phyloP scores from a whole-genome alignment of 2,329 filamentous ascomycete species.

The Zymoseptoria passerinii region DNA sequence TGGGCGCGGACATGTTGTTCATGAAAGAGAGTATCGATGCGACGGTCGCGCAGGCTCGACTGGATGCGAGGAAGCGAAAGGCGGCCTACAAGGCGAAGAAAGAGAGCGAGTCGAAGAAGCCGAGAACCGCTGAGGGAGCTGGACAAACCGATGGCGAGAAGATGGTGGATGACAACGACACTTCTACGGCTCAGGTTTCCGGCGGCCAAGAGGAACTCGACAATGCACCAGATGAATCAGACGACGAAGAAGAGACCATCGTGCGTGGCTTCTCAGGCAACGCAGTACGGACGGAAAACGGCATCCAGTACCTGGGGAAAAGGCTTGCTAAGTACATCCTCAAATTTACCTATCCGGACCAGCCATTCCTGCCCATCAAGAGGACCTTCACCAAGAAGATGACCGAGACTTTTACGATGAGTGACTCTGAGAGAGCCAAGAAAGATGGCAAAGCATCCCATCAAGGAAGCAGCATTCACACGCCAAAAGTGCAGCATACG shows the following conservation, averaged over 20 bases:
- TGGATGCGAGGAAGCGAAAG: slow-evolving; percentile 57
- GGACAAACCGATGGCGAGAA: slow-evolving; percentile 6
- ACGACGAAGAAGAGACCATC: slow-evolving; percentile 76
- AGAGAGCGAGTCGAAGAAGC: slow-evolving; percentile 16
- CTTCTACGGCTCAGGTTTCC: slow-evolving; percentile 40
- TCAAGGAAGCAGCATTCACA: slow-evolving; percentile 53
- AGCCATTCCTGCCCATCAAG: slow-evolving; percentile 69
- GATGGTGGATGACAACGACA: slow-evolving; percentile 10
- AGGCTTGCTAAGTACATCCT: slow-evolving; percentile 85
- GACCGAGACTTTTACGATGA: slow-evolving; percentile 38
- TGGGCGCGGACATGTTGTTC: slow-evolving; percentile 93
- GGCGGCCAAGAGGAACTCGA: slow-evolving; percentile 43
- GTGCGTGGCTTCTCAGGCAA: slow-evolving; percentile 87
- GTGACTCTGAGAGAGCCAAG: slow-evolving; percentile 37
- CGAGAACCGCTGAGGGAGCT: slow-evolving; percentile 7
- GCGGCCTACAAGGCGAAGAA: slow-evolving; percentile 27
- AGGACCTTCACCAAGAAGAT: slow-evolving; percentile 44
- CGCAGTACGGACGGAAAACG: slow-evolving; percentile 80
- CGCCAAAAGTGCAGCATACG: slow-evolving; percentile 33
- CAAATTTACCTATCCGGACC: slow-evolving; percentile 84
- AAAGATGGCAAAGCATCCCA: slow-evolving; percentile 44
- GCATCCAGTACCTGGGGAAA: slow-evolving; percentile 95
- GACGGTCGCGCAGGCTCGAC: slow-evolving; percentile 63
- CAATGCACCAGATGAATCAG: slow-evolving; percentile 40
- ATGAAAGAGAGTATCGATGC: slow-evolving; percentile 95